Evolutionary conservation across 108 stramenopile species (phyloP).

Genomic region (Pinguiococcus pyrenoidosus): DNA sequence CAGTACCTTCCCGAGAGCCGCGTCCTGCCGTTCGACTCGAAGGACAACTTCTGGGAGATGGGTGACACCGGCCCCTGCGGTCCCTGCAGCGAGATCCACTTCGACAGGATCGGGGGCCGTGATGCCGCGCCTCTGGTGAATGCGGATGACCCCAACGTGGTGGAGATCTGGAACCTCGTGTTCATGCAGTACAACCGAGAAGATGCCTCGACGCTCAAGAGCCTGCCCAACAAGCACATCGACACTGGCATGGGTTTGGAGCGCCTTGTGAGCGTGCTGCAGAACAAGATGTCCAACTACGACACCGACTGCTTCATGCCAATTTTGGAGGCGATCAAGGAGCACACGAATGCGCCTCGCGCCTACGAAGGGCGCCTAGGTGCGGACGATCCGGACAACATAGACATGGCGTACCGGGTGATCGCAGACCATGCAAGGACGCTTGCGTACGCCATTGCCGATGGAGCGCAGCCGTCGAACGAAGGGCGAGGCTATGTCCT

Average conservation of each 20-base stretch:
- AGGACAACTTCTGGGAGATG: conserved; percentile 47
- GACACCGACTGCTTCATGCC: conserved; percentile 33
- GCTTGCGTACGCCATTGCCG: conserved; percentile 31
- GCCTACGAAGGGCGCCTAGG: conserved; percentile 21
- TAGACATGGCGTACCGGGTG: conserved; percentile 35
- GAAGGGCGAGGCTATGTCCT: conserved; percentile 37
- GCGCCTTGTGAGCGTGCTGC: conserved; percentile 25
- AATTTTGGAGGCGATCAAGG: conserved; percentile 19
- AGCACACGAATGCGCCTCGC: conserved; percentile 3
- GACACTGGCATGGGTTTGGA: conserved; percentile 38
- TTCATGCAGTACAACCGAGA: conserved; percentile 48
- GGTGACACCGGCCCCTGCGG: conserved; percentile 39
- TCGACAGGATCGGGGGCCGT: conserved; percentile 40
- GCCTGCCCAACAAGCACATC: conserved; percentile 26
- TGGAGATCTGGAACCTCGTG: conserved; percentile 43
- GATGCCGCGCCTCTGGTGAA: conserved; percentile 82
- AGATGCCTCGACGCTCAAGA: conserved; percentile 3
- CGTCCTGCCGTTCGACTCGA: conserved; percentile 31
- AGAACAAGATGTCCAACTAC: conserved; percentile 28
- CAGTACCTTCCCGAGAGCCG: conserved; percentile 28
- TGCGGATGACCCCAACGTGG: conserved; percentile 34
- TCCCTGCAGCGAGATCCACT: conserved; percentile 41
- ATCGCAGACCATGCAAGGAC: conserved; percentile 34
- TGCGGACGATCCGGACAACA: conserved; percentile 17
- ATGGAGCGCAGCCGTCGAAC: conserved; percentile 20